Percentiles rank a stretch among this genome's conserved stretches.
phyloP scores from a whole-genome alignment of 2,329 filamentous ascomycete species.

The Trichoderma aggressivum region DNA sequence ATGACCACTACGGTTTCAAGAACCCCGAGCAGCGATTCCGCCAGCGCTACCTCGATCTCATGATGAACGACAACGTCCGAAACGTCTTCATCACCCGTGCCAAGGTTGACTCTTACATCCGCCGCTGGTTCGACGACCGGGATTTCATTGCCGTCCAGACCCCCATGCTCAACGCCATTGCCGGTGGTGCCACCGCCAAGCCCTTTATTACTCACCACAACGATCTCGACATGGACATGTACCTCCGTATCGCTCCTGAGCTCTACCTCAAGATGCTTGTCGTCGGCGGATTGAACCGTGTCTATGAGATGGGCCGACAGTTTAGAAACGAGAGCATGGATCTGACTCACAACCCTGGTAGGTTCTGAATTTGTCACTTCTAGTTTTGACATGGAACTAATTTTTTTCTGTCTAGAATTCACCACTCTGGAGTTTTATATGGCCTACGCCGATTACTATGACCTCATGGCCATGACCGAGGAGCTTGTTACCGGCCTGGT shows the following conservation, averaged over 20 bases:
- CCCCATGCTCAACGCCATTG: constrained; percentile 94
- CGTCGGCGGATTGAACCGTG: constrained; percentile 88
- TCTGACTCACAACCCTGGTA: constrained; percentile 75
- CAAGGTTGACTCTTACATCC: constrained; percentile 85
- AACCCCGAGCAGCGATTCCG: constrained; percentile 91
- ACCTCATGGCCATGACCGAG: constrained; percentile 78
- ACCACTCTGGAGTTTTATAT: constrained; percentile 97
- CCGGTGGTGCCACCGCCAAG: constrained; percentile 88
- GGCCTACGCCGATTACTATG: constrained; percentile 88
- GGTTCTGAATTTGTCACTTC: neutral
- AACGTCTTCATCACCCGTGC: constrained; percentile 81
- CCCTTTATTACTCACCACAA: constrained; percentile 97
- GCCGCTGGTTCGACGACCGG: constrained; percentile 79
- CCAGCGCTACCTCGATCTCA: constrained; percentile 89
- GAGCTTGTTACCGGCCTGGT: constrained; percentile 88
- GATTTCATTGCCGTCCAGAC: constrained; percentile 96
- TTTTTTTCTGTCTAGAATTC: constrained; percentile 62
- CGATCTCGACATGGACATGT: constrained; percentile 90
- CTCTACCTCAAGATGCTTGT: constrained; percentile 95
- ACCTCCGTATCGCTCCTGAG: constrained; percentile 91
- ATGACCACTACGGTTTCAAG: constrained; percentile 91
- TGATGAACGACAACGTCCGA: constrained; percentile 88
- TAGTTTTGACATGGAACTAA: constrained; percentile 2
- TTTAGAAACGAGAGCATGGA: constrained; percentile 83
- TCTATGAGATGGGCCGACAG: constrained; percentile 93